Base-by-base conservation (phyloP, 176 grass and related monocot genomes). In the Raddia distichophylla region DNA sequence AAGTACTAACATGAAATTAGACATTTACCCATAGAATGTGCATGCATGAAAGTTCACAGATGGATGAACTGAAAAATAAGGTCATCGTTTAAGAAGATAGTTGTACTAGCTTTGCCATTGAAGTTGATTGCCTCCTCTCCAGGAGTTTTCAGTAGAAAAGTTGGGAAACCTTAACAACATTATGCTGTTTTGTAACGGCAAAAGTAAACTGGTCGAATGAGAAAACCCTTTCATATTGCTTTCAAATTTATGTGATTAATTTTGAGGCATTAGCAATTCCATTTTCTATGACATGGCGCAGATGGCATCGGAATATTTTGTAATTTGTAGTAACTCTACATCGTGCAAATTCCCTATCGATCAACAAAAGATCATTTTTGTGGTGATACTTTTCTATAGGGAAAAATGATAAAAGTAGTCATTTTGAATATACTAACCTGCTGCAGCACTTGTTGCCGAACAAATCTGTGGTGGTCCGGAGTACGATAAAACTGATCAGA, bases 401-500 rank as follows among this genome's bases (percentile, higher is more conserved):
- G 4, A 19, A 43, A 43, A 15, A 43, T 59, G 12, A 22, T 59
- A 42, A 1, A 75, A 15, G 51, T 1, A 35, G 34, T 32, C 1
- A 69, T 52, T 78, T 70, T 40, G 1, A 51, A n/a, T 69, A 59
- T 20, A 84, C 70, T 76, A 85, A 98, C 95, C 92, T 93, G 95
- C 34, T 84, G 76, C 61, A 98, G 79, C 77, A 98, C 70, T 77
- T 98, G 90, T n/a, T 93, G 77, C 72, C 95, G 86, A 17, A 91
- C 90, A 87, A 98, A 98, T 75, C 52, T 91, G 75, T 98, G 95
- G 59, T 95, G 82, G 15, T 95, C 90, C 44, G 88, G 50, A 65
- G 75, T 86, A 18, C 88, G 92, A 68, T 98, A 98, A 66, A 98
- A 91, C 74, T 95, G 95, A 81, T 98, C 95, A 18, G 92, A 95